These are phyloP conservation scores for Solanum virginianum DNA, from an alignment of 257 asterid species.

Conservation along the genomic window DNA sequence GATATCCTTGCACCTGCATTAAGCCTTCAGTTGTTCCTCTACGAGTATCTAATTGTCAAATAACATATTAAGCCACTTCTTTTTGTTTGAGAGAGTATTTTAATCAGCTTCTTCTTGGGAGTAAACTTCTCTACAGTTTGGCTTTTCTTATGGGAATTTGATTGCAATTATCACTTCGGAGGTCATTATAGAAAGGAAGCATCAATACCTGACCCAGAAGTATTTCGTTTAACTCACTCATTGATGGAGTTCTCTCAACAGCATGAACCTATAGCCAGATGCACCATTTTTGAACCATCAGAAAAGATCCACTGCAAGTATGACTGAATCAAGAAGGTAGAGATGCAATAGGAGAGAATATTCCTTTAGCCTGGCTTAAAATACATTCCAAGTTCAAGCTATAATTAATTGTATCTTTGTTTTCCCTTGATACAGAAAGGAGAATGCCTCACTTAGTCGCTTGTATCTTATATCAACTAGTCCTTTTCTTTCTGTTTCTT, in stretches of 20 bases:
- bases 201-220: conserved; percentile 87
- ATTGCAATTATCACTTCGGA: not conserved
- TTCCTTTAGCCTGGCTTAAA: not conserved
- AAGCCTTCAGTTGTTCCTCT: not conserved
- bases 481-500: not conserved
- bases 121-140: not conserved
- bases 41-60: not conserved
- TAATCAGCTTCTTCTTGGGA: not conserved
- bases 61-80: not conserved
- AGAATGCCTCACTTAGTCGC: not conserved
- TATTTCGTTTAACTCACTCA: conserved; percentile 97
- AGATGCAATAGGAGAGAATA: not conserved
- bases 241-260: conserved; percentile 93
- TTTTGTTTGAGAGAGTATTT: not conserved
- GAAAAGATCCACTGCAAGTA: not conserved
- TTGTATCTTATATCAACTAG: not conserved
- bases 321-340: not conserved
- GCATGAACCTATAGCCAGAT: conserved; percentile 66
- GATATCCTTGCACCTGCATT: not conserved
- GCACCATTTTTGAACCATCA: conserved; percentile 2
- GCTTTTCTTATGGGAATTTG: not conserved
- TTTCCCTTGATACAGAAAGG: not conserved
- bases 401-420: not conserved
- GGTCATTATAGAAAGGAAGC: not conserved
- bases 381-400: not conserved